These are phyloP conservation scores for Patellifolia procumbens DNA, from an alignment of 179 eudicot genomes.

Conservation along the genomic window DNA sequence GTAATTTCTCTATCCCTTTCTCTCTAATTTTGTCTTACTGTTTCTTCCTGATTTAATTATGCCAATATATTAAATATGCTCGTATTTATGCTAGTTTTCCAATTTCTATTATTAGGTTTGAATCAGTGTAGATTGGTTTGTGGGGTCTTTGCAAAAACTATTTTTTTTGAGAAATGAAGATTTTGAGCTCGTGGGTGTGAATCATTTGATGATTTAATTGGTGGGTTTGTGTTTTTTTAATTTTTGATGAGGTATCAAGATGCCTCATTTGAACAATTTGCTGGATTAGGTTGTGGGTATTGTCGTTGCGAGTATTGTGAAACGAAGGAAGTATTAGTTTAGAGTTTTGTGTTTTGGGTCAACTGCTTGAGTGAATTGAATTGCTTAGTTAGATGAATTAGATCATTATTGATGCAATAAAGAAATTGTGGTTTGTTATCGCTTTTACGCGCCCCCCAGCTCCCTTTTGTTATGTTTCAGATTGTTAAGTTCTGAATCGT, in stretches of 20 bases:
- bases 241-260: not conserved
- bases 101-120: not conserved
- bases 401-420: not conserved
- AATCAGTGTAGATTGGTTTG: not conserved
- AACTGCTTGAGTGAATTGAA: too few species aligned
- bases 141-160: not conserved
- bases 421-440: too few species aligned
- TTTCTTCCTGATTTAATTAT: not conserved
- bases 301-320: too few species aligned
- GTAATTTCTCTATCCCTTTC: constrained; percentile 11
- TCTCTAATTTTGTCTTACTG: not conserved
- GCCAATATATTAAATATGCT: not conserved
- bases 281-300: too few species aligned
- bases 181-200: not conserved
- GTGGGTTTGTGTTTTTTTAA: not conserved
- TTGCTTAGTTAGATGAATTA: too few species aligned
- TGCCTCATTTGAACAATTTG: not conserved
- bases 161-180: not conserved
- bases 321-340: too few species aligned
- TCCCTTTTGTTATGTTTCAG: too few species aligned
- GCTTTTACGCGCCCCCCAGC: too few species aligned
- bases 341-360: not conserved
- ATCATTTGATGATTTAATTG: not conserved
- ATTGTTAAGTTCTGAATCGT: not conserved
- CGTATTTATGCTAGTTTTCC: not conserved